phyloP scores from a whole-genome alignment of 352 stramenopile species.

The Discostella stelligera region DNA sequence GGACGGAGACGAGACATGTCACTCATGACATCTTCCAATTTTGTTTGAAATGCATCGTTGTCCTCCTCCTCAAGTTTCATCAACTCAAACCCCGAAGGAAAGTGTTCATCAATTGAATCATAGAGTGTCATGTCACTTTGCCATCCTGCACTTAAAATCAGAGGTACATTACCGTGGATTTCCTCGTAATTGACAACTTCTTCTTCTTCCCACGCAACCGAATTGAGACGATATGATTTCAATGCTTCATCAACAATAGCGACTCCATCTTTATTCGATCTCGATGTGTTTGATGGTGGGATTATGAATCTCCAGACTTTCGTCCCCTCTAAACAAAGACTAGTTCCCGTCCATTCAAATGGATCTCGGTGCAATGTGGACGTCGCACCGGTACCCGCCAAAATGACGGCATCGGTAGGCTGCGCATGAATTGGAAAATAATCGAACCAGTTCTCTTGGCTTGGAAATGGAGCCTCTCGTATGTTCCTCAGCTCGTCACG shows the following conservation, averaged over 20 bases:
- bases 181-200: neutral
- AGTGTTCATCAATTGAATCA: conserved; percentile 22
- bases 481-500: conserved; percentile 21
- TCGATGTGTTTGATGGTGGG: conserved; percentile 5
- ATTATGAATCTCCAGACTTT: conserved; percentile 72
- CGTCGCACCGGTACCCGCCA: conserved; percentile 51
- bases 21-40: conserved; percentile 22
- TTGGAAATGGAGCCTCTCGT: conserved; percentile 17
- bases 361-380: conserved; percentile 67
- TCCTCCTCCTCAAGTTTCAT: conserved; percentile 33
- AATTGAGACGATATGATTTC: conserved; percentile 56
- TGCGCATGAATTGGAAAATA: conserved; percentile 44
- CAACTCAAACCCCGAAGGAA: conserved; percentile 39
- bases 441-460: conserved; percentile 59
- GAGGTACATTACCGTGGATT: neutral
- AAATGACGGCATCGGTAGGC: conserved; percentile 54
- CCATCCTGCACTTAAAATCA: conserved; percentile 54
- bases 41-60: conserved; percentile 6
- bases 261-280: conserved; percentile 17
- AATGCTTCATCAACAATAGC: conserved; percentile 40
- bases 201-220: conserved; percentile 47
- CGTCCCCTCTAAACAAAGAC: conserved; percentile 58
- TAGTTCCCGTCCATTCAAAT: conserved; percentile 71
- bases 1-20: conserved; percentile 25
- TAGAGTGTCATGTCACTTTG: conserved; percentile 61